phyloP scores from a whole-genome alignment of 805 yeast species.

The Barnettozyma sp. region DNA sequence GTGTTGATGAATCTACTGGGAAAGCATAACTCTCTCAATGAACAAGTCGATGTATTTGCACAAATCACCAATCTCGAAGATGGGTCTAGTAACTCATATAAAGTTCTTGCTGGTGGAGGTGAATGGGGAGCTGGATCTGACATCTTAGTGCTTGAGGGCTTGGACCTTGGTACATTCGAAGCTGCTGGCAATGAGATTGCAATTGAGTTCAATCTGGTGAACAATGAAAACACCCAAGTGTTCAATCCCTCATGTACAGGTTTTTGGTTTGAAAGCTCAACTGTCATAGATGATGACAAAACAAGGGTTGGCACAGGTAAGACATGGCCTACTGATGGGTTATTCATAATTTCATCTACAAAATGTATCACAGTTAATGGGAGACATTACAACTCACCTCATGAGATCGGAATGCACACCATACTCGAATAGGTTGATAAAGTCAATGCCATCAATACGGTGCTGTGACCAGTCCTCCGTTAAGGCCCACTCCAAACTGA shows the following conservation, averaged over 20 bases:
- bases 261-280: slow-evolving; percentile 2
- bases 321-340: background rate
- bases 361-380: background rate
- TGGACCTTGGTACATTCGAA: slow-evolving; percentile 1
- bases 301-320: too few species aligned
- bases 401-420: background rate
- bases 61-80: background rate
- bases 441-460: slow-evolving; percentile 1
- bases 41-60: slow-evolving; percentile 6
- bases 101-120: slow-evolving; percentile 13
- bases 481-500: background rate
- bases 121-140: slow-evolving; percentile 10
- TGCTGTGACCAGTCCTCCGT: background rate
- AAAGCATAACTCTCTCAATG: background rate
- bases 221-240: background rate
- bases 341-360: background rate
- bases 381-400: slow-evolving; percentile 2
- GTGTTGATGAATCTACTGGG: slow-evolving; percentile 4
- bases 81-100: background rate
- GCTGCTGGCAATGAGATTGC: background rate
- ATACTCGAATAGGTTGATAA: slow-evolving; percentile 3
- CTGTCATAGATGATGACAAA: too few species aligned
- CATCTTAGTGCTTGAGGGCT: slow-evolving; percentile 4
- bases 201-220: slow-evolving; percentile 1
- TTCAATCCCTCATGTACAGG: background rate